Evolutionary conservation across 495 filamentous ascomycete species (phyloP), one percentile per base, ranked within the genome.

Genomic region (Articulospora tetracladia): DNA sequence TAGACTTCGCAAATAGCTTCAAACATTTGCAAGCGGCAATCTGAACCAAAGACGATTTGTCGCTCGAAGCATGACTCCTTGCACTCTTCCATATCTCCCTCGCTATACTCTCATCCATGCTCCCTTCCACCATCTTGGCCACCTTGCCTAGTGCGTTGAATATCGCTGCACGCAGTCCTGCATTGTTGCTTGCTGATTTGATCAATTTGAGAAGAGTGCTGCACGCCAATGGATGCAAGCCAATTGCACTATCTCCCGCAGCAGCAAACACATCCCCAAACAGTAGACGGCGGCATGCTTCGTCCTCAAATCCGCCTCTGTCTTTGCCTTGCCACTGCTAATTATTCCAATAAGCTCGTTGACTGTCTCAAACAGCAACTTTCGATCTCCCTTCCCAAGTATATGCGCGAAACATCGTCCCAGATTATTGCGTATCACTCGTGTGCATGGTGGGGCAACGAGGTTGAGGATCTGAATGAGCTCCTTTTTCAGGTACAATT

Each of bases 81-180:
- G 89, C 87, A 66, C 91, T 88, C 71, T 97, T 99, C 94, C 93
- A 98, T 26, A 92, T 84, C 69, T 97, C 93, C 65, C 91, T 84
- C 12, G 88, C 89, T n/a, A 90, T 80, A 56, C 73, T 77, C 70
- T 99, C 94, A 64, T 99, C 94, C 57, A 92, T 74, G 63, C 91
- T 91, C 1, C 80, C 77, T 23, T 79, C 81, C 24, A 96, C 81
- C 67, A 91, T 91, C 48, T 76, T 79, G 11, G 85, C 76, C 2
- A 95, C 81, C 73, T 93, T 93, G 52, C 86, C 88, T 20, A 97
- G 70, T 2, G 92, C 83, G 53, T 79, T 83, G 70, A 92, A 93
- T n/a, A 94, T 81, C 11, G 89, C 83, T n/a, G 87, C 89, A 36
- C 92, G 84, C 25, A 95, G 75, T 0, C 92, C 93, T 4, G 89